Evolutionary conservation across 495 filamentous ascomycete species (phyloP), one percentile per base, ranked within the genome.

Genomic region (Tuber melanosporum): DNA sequence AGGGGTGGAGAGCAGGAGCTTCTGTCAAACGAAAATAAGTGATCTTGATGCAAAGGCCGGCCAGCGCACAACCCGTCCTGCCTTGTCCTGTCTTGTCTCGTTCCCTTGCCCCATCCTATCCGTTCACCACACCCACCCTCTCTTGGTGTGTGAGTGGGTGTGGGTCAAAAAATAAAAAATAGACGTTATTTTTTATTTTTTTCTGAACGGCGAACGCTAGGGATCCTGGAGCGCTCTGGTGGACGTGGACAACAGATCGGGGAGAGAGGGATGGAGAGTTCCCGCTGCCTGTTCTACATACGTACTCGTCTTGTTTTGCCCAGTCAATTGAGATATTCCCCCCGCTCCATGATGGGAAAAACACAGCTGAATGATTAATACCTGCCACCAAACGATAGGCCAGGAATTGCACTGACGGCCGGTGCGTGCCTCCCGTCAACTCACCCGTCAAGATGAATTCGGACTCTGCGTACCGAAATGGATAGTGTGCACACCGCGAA

Each of bases 11-110:
- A 73, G 78, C 77, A 46, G 73, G 77, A 80, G 72, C 71, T 74
- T 76, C 52, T 76, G 78, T 80, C 78, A 80, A 80, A 80, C 78
- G 70, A 74, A 80, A 80, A 80, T 76, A 70, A 76, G 69, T 70
- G 57, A 80, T 80, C 76, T 73, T 80, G 77, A 80, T 80, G 78
- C 78, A 80, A 80, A 79, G 79, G 78, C 78, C 78, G 79, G 78
- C 78, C 78, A 80, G 74, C 78, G 78, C 78, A 80, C 66, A 77
- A 76, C 77, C 71, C 79, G 75, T 78, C 78, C 74, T 80, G 77
- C 78, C 71, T 80, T 71, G 77, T 47, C 57, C 49, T 78, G 72
- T 46, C 46, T 26, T 66, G 57, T 66, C 57, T 66, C 57, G 57
- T 26, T 66, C 57, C 26, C 26, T 36, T 66, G 32, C 73, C 74